Evolutionary conservation across 2,329 filamentous ascomycete genomes (phyloP).

Genomic region (Trichophyton equinum): DNA sequence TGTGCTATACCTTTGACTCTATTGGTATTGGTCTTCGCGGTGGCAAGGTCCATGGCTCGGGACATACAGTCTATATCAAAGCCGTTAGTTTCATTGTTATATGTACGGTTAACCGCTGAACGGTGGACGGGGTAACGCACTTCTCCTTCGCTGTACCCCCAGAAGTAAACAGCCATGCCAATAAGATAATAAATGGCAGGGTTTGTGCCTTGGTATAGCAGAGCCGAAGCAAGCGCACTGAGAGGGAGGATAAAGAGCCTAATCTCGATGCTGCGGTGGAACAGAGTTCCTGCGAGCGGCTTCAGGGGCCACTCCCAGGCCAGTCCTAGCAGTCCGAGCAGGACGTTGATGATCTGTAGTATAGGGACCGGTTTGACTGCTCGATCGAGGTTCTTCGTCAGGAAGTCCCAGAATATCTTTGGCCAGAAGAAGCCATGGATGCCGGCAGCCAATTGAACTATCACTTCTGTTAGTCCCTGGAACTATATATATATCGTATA

Average conservation of each 20-base stretch:
- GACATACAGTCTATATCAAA: conserved; percentile 47
- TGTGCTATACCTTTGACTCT: conserved; percentile 19
- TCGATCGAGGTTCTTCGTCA: conserved; percentile 76
- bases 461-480: background rate
- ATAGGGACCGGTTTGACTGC: conserved; percentile 79
- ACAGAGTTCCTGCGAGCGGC: conserved; percentile 58
- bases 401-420: conserved; percentile 96
- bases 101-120: conserved; percentile 48
- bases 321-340: conserved; percentile 65
- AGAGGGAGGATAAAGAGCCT: conserved; percentile 74
- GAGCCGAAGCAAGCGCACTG: conserved; percentile 56
- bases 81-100: conserved; percentile 54
- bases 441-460: conserved; percentile 76
- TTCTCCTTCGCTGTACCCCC: conserved; percentile 96
- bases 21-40: conserved; percentile 28
- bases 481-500: background rate
- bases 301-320: conserved; percentile 84
- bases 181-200: conserved; percentile 83
- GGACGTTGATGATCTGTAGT: conserved; percentile 77
- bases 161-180: conserved; percentile 79
- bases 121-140: conserved; percentile 41
- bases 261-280: conserved; percentile 81
- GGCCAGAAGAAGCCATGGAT: conserved; percentile 94
- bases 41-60: conserved; percentile 58
- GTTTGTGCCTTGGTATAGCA: conserved; percentile 89